Base-by-base conservation (phyloP, 768 basidiomycete species). In the Suillus tomentosus region DNA sequence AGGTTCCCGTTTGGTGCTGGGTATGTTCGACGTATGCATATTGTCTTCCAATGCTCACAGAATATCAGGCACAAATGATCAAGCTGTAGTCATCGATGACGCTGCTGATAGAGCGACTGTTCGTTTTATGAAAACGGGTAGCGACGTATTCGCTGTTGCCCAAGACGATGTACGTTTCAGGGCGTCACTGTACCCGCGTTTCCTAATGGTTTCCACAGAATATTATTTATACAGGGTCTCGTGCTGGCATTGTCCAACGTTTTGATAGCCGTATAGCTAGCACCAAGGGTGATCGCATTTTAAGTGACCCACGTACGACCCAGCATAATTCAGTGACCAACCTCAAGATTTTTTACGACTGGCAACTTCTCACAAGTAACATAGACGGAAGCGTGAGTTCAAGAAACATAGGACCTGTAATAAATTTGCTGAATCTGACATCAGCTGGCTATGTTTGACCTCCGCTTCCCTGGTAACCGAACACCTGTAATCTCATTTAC, bases 61-160 rank as follows among this genome's bases (percentile, higher is more conserved):
- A 13, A n/a, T 53, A 7, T 19, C 62, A 90, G 90, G 89, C 42
- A 82, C 83, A 11, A 80, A 80, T 66, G 77, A 78, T 55, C 81
- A 80, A 51, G 88, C 83, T 0, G 76, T 87, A 1, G 77, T 84
- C 55, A 70, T 91, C 3, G 71, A 78, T 4, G 85, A 89, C 62
- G 78, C 89, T 53, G 82, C 84, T 40, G 62, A 68, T 2, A 68
- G 77, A 37, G 64, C 67, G 2, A 73, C 75, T 15, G 69, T 82
- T 2, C 75, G 77, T 60, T 68, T 74, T 64, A 71, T 91, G 11
- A 73, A 79, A 34, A 89, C 88, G 3, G 67, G 79, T 22, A 89
- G 88, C 61, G 89, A 90, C 68, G 85, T 90, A 0, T 85, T 91
- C 66, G 74, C 88, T 3, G 74, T 90, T n/a, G 72, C 79, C 55